Conservation (phyloP, 257 asterid genomes). For the Solanum rostratum region DNA sequence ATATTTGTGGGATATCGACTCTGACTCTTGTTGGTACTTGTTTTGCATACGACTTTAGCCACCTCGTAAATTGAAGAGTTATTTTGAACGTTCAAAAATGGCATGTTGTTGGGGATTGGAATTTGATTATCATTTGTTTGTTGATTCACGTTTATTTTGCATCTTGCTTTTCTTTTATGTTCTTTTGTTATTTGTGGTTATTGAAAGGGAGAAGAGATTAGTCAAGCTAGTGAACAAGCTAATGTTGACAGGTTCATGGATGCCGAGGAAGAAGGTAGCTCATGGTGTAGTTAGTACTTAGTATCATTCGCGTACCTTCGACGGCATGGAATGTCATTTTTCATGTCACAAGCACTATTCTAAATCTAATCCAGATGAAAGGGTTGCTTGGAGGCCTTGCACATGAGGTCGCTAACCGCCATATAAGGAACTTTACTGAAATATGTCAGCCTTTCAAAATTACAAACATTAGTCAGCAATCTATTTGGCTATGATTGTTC, state of each 20-base stretch:
- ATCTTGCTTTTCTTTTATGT: not conserved
- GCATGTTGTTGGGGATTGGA: not conserved
- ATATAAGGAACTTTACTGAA: too few species aligned
- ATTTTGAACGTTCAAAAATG: too few species aligned
- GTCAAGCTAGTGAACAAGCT: not conserved
- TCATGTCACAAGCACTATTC: not conserved
- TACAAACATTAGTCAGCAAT: not conserved
- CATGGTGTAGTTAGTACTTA: not conserved
- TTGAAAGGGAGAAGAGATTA: not conserved
- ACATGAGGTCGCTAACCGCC: not conserved
- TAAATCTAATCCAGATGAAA: not conserved
- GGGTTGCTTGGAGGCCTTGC: not conserved
- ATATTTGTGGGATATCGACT: not conserved
- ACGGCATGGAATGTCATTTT: not conserved
- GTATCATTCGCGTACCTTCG: not conserved
- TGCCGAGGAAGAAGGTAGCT: not conserved
- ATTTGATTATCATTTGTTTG: not conserved
- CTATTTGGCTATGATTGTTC: not conserved
- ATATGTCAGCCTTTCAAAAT: not conserved
- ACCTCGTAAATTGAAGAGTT: not conserved
- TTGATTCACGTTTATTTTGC: not conserved
- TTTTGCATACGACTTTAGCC: not conserved
- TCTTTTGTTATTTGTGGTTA: not conserved
- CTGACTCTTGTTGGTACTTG: not conserved
- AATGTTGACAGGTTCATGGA: not conserved